These are phyloP conservation scores for Fusarium sp. DNA, from an alignment of 2,329 filamentous ascomycete genomes.

Conservation along the genomic window DNA sequence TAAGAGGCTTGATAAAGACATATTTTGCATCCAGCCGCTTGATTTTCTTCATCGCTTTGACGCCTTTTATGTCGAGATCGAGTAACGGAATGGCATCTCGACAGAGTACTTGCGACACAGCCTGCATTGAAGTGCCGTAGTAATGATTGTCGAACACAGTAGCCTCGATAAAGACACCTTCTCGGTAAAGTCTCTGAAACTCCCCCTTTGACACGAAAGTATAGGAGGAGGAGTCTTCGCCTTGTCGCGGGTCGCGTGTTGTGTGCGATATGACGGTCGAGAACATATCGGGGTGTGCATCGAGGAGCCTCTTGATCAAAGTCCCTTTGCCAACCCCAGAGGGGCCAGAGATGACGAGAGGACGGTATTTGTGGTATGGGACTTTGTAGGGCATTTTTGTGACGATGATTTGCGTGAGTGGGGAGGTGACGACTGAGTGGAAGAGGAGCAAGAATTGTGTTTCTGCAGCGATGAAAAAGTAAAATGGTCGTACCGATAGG, in stretches of 20 bases:
- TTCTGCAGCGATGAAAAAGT: no score
- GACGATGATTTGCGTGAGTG: no score
- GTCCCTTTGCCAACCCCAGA: neutral
- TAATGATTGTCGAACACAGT: neutral
- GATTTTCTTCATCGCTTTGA: neutral
- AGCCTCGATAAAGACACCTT: neutral
- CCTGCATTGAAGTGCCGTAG: neutral
- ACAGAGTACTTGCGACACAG: accelerated
- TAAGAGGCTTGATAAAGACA: neutral
- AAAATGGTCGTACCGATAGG: no score
- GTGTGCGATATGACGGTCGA: neutral
- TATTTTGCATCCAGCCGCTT: neutral
- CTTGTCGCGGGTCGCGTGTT: neutral
- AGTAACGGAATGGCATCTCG: neutral
- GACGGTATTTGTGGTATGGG: neutral
- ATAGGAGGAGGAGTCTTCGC: neutral
- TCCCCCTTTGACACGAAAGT: neutral
- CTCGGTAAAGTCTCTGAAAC: neutral
- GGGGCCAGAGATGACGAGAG: constrained; percentile 1
- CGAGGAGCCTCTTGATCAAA: neutral
- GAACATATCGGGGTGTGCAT: neutral
- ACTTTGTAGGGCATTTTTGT: neutral
- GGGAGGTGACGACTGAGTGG: no score
- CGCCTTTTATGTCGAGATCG: neutral
- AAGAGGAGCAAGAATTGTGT: neutral